A percentile compares a stretch with the other conserved stretches of the same genome.
Evolutionary conservation across 75 land plant genomes (phyloP).

Genomic region (Picea sitchensis): DNA sequence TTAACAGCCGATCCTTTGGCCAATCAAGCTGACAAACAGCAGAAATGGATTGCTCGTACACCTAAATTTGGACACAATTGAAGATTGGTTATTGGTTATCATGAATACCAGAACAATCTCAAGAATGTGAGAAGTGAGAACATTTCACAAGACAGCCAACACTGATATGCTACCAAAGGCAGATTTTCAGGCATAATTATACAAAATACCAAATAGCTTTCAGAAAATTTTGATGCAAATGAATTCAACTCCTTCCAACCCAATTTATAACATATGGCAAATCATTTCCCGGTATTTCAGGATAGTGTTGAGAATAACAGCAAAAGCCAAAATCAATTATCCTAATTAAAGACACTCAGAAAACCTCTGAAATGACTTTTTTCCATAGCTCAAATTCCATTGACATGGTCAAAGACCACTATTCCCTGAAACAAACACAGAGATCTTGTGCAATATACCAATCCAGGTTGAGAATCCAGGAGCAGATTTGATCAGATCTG

Average conservation of each 20-base stretch:
- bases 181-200: neutral
- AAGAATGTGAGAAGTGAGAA: neutral
- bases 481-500: neutral
- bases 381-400: neutral
- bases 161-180: neutral
- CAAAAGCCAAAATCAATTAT: neutral
- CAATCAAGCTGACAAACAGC: slow-evolving; percentile 85
- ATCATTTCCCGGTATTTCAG: neutral
- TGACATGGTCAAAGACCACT: neutral
- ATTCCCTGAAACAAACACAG: neutral
- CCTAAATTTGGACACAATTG: slow-evolving; percentile 32
- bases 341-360: neutral
- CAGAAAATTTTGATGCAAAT: neutral
- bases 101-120: neutral
- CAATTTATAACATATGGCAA: neutral
- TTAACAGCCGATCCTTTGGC: slow-evolving; percentile 66
- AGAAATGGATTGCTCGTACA: slow-evolving; percentile 79
- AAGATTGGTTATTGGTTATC: neutral
- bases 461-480: neutral
- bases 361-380: neutral
- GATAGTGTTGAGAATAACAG: neutral
- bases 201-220: neutral
- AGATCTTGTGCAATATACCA: neutral
- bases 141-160: slow-evolving; percentile 11
- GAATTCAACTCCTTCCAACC: neutral